A percentile compares a stretch with the other conserved stretches of the same genome.
These are phyloP conservation scores for Metschnikowia continentalis DNA, from an alignment of 805 yeast genomes.

Conservation along the genomic window DNA sequence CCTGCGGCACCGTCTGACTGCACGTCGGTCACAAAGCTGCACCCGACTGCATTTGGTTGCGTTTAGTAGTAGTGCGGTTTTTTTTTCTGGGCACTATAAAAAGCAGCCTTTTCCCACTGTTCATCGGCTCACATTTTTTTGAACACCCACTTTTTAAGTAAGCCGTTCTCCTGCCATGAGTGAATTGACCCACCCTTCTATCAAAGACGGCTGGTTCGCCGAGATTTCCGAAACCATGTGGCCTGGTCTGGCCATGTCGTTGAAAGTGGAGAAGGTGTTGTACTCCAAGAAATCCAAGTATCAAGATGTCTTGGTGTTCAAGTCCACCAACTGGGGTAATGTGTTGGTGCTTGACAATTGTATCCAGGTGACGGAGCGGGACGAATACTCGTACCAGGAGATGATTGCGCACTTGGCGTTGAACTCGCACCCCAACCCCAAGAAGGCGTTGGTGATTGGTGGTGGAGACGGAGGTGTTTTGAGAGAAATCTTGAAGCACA, in stretches of 20 bases:
- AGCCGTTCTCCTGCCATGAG: conserved; percentile 9
- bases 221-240: conserved; percentile 94
- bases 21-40: background rate
- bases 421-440: conserved; percentile 92
- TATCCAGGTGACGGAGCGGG: conserved; percentile 95
- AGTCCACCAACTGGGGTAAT: conserved; percentile 90
- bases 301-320: conserved; percentile 92
- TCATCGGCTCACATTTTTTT: background rate
- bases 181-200: conserved; percentile 52
- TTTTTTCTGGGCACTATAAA: conserved; percentile 1
- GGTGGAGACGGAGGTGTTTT: conserved; percentile 99
- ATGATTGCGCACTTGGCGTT: conserved; percentile 94
- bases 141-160: background rate
- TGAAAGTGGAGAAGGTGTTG: conserved; percentile 80
- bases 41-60: background rate
- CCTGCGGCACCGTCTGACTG: background rate
- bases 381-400: conserved; percentile 96
- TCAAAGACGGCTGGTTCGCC: conserved; percentile 92
- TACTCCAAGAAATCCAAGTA: conserved; percentile 82
- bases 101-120: background rate
- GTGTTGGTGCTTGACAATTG: conserved; percentile 93
- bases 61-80: background rate
- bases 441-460: conserved; percentile 89
- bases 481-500: conserved; percentile 90
- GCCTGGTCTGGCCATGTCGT: conserved; percentile 98